Base-by-base conservation (phyloP, 495 filamentous ascomycete species). In the Aspergillus homomorphus region DNA sequence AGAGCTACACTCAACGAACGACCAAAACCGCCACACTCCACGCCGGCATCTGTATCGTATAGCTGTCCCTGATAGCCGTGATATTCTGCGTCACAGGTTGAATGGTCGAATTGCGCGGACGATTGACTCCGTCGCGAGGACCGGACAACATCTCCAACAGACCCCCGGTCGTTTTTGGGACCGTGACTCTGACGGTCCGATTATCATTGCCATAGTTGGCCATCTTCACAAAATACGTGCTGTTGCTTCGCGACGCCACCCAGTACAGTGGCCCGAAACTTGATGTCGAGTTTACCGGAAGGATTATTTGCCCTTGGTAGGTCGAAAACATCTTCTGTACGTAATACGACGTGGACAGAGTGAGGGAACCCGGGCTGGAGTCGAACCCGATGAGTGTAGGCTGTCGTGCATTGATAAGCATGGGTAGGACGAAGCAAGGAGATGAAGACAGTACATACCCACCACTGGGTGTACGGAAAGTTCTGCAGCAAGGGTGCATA, bases 261-360 rank as follows among this genome's bases (percentile, higher is more conserved):
- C 80, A 88, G 69, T 83, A 89, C 0, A 83, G 62, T 0, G 86
- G 86, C 6, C 77, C 75, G 66, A 84, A 75, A 4, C 62, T 64
- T 0, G 69, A 62, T 0, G 67, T 68, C 15, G 73, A 70, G 2
- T 77, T 61, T 1, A 78, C 72, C 1, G 74, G 83, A 4, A 87
- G 74, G 3, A 80, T 83, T 9, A 80, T 74, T n/a, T 76, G 75
- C n/a, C 87, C 75, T 45, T 72, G 76, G 61, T 82, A 79, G 8
- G 68, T 69, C 7, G 80, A 78, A 53, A 79, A 76, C 65, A 85
- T 73, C 30, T 79, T 69, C 65, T 84, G 72, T 16, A 71, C 62
- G 46, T 60, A 68, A 54, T 73, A 74, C 26, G 75, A 69, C 8
- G 72, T 70, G n/a, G 64, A 68, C 3, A 66, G 57, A 21, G 74